Conservation (phyloP, 805 yeast genomes). For the Dipodascopsis uninucleata region DNA sequence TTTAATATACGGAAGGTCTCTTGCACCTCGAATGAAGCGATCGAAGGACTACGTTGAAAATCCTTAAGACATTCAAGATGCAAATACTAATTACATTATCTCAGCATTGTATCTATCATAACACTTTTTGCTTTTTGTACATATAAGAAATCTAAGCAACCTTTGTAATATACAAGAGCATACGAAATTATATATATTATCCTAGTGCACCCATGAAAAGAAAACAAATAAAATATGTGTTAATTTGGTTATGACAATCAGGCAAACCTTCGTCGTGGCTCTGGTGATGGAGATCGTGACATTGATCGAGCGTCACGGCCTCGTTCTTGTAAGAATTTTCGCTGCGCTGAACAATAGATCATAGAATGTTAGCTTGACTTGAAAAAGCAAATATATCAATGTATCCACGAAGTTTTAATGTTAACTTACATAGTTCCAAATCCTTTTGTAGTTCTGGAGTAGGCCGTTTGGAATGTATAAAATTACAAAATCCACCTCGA, state of each 20-base stretch:
- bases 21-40: no score
- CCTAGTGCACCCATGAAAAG: no score
- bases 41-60: no score
- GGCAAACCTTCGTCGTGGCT: constrained; percentile 23
- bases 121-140: no score
- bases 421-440: constrained; percentile 43
- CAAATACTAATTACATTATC: no score
- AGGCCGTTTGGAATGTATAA: constrained; percentile 72
- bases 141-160: no score
- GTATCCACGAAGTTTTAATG: not conserved
- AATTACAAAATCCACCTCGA: constrained; percentile 83
- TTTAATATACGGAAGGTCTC: constrained; percentile 74
- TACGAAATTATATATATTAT: no score
- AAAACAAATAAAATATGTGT: no score
- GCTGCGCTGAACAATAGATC: no score
- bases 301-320: constrained; percentile 27
- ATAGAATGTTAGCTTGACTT: not conserved
- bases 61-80: no score
- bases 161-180: no score
- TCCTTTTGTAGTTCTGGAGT: constrained; percentile 42
- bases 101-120: no score
- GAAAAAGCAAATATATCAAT: not conserved
- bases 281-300: constrained; percentile 30
- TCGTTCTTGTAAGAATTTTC: constrained; percentile 18
- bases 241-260: not conserved